Conservation (phyloP, 2,329 filamentous ascomycete species). For the Zymoseptoria ardabiliae region DNA sequence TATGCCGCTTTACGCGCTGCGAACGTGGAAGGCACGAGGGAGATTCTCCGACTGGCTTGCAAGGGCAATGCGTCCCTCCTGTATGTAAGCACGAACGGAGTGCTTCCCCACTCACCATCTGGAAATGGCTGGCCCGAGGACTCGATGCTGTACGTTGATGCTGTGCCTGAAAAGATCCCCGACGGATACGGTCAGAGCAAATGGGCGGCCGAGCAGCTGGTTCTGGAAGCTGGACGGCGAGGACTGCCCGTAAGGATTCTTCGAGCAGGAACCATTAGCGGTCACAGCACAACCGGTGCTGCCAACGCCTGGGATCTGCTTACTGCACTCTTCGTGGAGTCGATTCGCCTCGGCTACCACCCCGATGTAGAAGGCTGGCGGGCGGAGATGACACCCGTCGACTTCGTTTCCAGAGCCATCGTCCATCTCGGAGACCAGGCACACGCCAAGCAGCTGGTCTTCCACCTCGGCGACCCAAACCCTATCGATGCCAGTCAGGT, state of each 20-base stretch:
- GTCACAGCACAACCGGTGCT: constrained; percentile 66
- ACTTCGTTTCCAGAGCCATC: constrained; percentile 71
- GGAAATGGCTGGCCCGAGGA: constrained; percentile 65
- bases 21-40: constrained; percentile 72
- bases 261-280: constrained; percentile 69
- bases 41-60: constrained; percentile 64
- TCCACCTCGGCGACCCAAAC: constrained; percentile 66
- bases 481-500: constrained; percentile 60
- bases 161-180: constrained; percentile 60
- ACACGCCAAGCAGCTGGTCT: constrained; percentile 56
- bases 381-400: constrained; percentile 76
- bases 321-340: constrained; percentile 69
- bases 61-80: constrained; percentile 64
- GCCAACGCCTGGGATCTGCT: constrained; percentile 73
- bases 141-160: constrained; percentile 57
- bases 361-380: constrained; percentile 69
- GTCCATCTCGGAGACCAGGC: constrained; percentile 60
- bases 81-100: constrained; percentile 74
- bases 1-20: constrained; percentile 67
- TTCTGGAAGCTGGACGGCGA: constrained; percentile 59
- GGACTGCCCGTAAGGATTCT: constrained; percentile 65
- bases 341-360: constrained; percentile 61
- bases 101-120: constrained; percentile 58
- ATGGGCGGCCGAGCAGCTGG: constrained; percentile 72
- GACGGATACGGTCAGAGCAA: constrained; percentile 76